These are phyloP conservation scores for Calonectria henricotiae DNA, from an alignment of 2,329 filamentous ascomycete species.

Conservation along the genomic window DNA sequence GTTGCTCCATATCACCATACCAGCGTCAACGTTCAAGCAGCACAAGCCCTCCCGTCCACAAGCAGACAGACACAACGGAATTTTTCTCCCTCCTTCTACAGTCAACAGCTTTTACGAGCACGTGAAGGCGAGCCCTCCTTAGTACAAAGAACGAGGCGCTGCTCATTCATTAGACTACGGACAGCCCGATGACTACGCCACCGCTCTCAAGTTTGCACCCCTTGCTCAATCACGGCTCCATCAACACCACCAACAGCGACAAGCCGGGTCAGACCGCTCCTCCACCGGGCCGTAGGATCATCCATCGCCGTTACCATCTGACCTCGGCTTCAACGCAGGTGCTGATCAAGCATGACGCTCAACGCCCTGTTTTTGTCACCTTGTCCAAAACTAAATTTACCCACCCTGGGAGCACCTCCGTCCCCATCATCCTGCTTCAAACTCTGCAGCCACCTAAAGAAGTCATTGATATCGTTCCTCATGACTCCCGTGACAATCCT, in stretches of 20 bases:
- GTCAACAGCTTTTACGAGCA: slow-evolving; percentile 13
- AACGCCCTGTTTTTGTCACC: not conserved
- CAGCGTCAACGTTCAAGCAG: slow-evolving; percentile 4
- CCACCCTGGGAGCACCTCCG: not conserved
- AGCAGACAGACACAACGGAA: not conserved
- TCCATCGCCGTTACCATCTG: slow-evolving; percentile 24
- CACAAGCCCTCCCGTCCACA: slow-evolving; percentile 13
- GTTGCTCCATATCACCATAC: slow-evolving; percentile 3
- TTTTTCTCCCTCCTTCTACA: not conserved
- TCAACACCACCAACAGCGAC: slow-evolving; percentile 24
- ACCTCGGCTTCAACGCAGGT: not conserved
- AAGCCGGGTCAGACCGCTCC: slow-evolving; percentile 33
- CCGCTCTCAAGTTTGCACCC: not conserved
- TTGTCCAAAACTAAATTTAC: not conserved
- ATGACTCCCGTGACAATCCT: not conserved
- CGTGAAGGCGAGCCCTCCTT: slow-evolving; percentile 13
- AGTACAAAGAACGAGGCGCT: not conserved
- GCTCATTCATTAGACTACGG: slow-evolving; percentile 16
- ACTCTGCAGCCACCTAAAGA: not conserved
- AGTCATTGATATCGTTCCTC: not conserved
- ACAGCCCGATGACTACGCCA: slow-evolving; percentile 23
- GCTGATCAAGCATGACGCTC: slow-evolving; percentile 12
- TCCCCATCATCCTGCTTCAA: not conserved
- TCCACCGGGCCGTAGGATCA: slow-evolving; percentile 25
- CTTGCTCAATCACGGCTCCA: slow-evolving; percentile 18